Base-by-base conservation (phyloP, 2,329 filamentous ascomycete genomes). In the Colletotrichum echinochloae region DNA sequence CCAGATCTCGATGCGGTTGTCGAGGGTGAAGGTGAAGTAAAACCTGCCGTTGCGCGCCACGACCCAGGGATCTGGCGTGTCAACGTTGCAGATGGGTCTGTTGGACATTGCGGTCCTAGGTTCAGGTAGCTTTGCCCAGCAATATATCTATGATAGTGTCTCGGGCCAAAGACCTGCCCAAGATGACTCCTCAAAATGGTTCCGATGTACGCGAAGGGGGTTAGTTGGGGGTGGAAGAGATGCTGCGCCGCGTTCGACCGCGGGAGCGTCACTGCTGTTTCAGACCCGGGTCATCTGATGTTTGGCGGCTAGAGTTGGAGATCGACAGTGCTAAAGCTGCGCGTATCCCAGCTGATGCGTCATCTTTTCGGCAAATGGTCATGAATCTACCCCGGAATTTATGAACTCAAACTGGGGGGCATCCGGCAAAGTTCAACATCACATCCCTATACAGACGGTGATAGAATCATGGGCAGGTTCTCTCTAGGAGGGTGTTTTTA, bases 1-100 rank as follows among this genome's bases (percentile, higher is more conserved):
- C 78, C 78, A 80, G 30, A 81, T 79, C 66, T 80, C 78, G 60
- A 81, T 72, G 26, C 79, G 78, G 72, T 80, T 76, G 66, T 76
- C 79, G 60, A 78, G 73, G 20, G 78, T 79, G 64, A 78, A 79
- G 20, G 78, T 79, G 30, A 79, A 66, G 72, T 79, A 79, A 74
- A 76, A 79, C 35, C 63, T 54, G 69, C 74, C 69, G 54, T 77
- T 74, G 37, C 67, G 72, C 16, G 73, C 67, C 51, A 78, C 49
- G 65, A 79, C 74, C 77, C 77, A 79, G 11, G 77, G 77, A 60
- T 79, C 77, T 6, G 77, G 77, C 1, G 77, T 79, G 66, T 78
- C 77, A 26, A 73, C 66, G 54, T 76, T 65, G 61, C 71, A 66
- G 37, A 79, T 78, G 55, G 70, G 64, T 39, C 66, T 70, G 71